These are phyloP conservation scores for Ophiostoma piceae DNA, from an alignment of 2,329 filamentous ascomycete genomes.

Conservation along the genomic window DNA sequence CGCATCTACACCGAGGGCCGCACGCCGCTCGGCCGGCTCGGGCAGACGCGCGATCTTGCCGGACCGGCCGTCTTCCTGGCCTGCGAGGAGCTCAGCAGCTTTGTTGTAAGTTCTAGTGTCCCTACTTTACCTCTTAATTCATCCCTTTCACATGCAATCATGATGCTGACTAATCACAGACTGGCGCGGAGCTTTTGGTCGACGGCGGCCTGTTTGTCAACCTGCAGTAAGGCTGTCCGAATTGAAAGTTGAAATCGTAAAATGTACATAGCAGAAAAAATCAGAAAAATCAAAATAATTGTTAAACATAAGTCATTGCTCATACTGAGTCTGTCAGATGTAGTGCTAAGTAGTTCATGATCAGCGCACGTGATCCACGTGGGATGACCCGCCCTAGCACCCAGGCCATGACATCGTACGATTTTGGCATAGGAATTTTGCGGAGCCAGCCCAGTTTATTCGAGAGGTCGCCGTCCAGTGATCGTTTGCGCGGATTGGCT, in stretches of 20 bases:
- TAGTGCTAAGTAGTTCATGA: not conserved
- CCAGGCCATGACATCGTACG: slow-evolving; percentile 16
- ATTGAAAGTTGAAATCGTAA: not conserved
- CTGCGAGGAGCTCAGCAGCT: slow-evolving; percentile 58
- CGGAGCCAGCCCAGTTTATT: slow-evolving; percentile 3
- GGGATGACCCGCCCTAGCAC: slow-evolving; percentile 3
- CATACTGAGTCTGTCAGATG: not conserved
- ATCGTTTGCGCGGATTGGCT: not conserved
- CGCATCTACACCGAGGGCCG: slow-evolving; percentile 60
- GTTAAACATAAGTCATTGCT: not conserved
- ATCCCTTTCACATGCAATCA: not conserved
- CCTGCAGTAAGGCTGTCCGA: slow-evolving; percentile 44
- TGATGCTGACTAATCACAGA: slow-evolving; percentile 32
- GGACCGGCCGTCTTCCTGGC: slow-evolving; percentile 69
- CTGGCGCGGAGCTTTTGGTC: slow-evolving; percentile 63
- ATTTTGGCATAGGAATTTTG: slow-evolving; percentile 17
- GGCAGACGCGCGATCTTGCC: slow-evolving; percentile 57
- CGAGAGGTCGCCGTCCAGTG: not conserved
- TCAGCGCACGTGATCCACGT: slow-evolving; percentile 8
- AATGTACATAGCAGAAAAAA: not conserved
- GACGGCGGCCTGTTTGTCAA: slow-evolving; percentile 72
- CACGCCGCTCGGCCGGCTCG: slow-evolving; percentile 60
- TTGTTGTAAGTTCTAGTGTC: slow-evolving; percentile 39
- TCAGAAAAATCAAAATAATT: not conserved
- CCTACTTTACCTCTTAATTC: not conserved